Base-by-base conservation (phyloP, 495 filamentous ascomycete species). In the Talaromyces wortmannii region DNA sequence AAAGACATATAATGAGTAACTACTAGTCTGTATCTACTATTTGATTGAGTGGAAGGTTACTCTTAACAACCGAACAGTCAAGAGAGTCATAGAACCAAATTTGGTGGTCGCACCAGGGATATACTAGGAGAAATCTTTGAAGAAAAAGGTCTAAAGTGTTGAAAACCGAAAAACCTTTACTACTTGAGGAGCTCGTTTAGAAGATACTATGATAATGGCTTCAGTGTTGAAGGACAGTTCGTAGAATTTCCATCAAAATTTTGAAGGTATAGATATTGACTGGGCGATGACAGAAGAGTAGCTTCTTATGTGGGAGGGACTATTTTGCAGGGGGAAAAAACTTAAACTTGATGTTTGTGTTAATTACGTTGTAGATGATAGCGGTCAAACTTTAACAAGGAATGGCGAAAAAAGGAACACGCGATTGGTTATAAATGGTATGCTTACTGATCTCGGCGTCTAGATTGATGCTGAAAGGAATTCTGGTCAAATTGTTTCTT, bases 1-100 rank as follows among this genome's bases (percentile, higher is more conserved):
- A 54, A 61, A 46, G 31, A 4, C 15, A 12, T 75, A 62, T 52
- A 57, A 70, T 59, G 57, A 74, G 59, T 43, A 69, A 47, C 59
- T 56, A 49, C 67, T 61, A 23, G 62, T 47, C 52, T 62, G 53
- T 61, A 62, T 69, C 44, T 58, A 71, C 55, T 73, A 75, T 55
- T 56, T 63, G 43, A 73, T 72, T 54, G 61, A 70, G 53, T 70
- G 61, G 67, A 70, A 63, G 57, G 55, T 69, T 32, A 62, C 50
- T 48, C 31, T 72, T 10, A 69, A 72, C 29, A 67, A 72, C 43
- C 59, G 59, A 56, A 54, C 57, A 48, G 48, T 72, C 30, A 48
- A 56, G 5, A 65, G 63, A 52, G 67, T 71, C 51, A 74, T 60
- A 55, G 63, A 72, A 60, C 52, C 55, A 59, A 57, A 68, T 49